Evolutionary conservation across 257 asterid genomes (phyloP).

Genomic region (Echium plantagineum): DNA sequence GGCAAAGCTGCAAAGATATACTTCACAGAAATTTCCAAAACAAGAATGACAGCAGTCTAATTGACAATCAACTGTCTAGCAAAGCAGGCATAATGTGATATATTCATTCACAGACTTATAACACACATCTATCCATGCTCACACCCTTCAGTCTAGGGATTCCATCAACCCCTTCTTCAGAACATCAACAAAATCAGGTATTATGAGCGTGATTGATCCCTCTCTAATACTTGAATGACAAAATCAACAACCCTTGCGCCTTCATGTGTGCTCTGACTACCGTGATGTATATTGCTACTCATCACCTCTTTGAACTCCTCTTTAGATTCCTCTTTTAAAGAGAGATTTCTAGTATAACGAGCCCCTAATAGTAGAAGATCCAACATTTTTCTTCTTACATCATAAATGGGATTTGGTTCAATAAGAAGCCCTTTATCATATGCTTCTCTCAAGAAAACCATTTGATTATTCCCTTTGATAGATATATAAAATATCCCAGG

Average conservation of each 20-base stretch:
- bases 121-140: no score
- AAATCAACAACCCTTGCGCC: constrained; percentile 40
- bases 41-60: no score
- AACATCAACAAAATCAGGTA: background rate
- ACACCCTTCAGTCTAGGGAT: no score
- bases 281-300: constrained; percentile 5
- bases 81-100: no score
- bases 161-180: no score
- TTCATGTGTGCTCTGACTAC: constrained; percentile 2
- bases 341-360: constrained; percentile 40
- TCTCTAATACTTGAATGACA: constrained; percentile 43
- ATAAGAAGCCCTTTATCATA: constrained; percentile 45
- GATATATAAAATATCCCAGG: constrained; percentile 79
- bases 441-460: constrained; percentile 66
- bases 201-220: constrained; percentile 1
- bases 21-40: background rate
- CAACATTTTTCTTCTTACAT: constrained; percentile 51
- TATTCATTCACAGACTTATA: no score
- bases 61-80: no score
- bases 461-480: constrained; percentile 40
- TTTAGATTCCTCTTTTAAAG: constrained; percentile 10
- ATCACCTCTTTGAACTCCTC: constrained; percentile 11
- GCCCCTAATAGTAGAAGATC: constrained; percentile 53
- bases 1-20: background rate
- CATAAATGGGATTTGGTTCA: constrained; percentile 36